phyloP scores from a whole-genome alignment of 805 yeast genomes.

The Monosporozyma servazzii region DNA sequence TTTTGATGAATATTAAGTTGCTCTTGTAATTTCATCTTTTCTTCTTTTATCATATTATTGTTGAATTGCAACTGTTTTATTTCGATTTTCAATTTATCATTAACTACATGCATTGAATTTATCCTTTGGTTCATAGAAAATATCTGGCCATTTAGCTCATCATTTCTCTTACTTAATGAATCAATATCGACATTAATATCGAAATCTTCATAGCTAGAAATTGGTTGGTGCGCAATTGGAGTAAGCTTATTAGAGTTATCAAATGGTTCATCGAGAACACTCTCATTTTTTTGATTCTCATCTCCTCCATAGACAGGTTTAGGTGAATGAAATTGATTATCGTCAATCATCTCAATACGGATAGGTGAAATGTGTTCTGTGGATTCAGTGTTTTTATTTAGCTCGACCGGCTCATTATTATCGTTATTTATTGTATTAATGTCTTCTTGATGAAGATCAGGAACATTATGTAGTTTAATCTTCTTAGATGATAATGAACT shows the following conservation, averaged over 20 bases:
- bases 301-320: neutral
- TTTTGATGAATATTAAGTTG: neutral
- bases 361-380: constrained; percentile 13
- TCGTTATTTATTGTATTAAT: neutral
- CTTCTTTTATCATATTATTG: constrained; percentile 7
- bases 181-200: constrained; percentile 5
- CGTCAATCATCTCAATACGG: constrained; percentile 23
- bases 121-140: constrained; percentile 14
- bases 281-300: neutral
- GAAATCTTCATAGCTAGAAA: neutral
- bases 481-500: constrained; percentile 5
- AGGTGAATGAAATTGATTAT: neutral
- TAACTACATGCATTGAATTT: constrained; percentile 11
- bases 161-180: constrained; percentile 12
- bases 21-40: constrained; percentile 3
- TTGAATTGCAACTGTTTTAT: constrained; percentile 6
- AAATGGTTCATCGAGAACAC: neutral
- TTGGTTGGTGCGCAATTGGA: constrained; percentile 12
- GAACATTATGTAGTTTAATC: constrained; percentile 15
- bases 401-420: neutral
- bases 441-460: constrained; percentile 11
- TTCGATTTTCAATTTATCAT: constrained; percentile 10
- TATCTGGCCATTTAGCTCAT: constrained; percentile 14
- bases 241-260: constrained; percentile 14
- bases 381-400: neutral